Evolutionary conservation across 768 basidiomycete species (phyloP), one percentile per base, ranked within the genome.

Genomic region (Tremella yokohamensis): DNA sequence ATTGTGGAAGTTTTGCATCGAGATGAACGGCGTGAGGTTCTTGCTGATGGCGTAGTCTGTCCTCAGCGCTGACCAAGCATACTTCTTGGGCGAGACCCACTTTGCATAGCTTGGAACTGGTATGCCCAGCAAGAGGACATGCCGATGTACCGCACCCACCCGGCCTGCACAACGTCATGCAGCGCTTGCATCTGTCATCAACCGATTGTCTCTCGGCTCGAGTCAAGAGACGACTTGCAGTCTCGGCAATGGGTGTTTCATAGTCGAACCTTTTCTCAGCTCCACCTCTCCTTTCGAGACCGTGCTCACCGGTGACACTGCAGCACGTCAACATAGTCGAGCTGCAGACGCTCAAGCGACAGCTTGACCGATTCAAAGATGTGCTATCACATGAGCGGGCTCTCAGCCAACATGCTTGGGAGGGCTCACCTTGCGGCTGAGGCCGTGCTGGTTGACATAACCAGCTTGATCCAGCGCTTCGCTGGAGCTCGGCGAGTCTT

Each of bases 251-350:
- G 4, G 53, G 53, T 2, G 53, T 26, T 8, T 56, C 56, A 39
- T 40, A 40, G 42, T 64, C 54, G 20, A 29, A 52, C 11, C 51
- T 52, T 8, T 9, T 18, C 26, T 52, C 29, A 52, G 51, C 29
- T 34, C 29, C 29, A 34, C 11, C 4, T 4, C 29, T 11, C 29
- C 4, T 34, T n/a, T n/a, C n/a, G n/a, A n/a, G 16, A 50, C 22
- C 2, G 1, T 4, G 26, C 54, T 52, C 47, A 59, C 64, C 20
- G 79, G 79, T 60, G 64, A 80, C 85, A 81, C 78, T 89, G 87
- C 8, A 88, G 76, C 1, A 89, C 76, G 66, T 89, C 89, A 65
- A 90, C 80, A 61, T 88, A 87, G 52, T 89, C 88, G 24, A 87
- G 73, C 47, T 88, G 85, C 1, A 90, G 79, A 16, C 87, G 81